Base-by-base conservation (phyloP, 352 stramenopile species). In the Globisporangium acanthophoron region DNA sequence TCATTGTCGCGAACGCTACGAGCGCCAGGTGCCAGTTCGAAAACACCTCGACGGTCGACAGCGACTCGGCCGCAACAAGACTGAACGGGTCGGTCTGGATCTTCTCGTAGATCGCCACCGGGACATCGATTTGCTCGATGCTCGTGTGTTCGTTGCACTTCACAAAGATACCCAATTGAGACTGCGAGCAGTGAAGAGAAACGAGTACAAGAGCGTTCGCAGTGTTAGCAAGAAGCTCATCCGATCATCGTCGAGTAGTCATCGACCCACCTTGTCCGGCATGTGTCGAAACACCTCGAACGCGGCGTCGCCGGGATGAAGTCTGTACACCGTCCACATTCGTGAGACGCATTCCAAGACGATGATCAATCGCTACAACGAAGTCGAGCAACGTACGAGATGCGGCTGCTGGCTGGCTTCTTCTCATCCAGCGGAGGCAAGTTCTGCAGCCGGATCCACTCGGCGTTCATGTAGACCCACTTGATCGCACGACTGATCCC, bases 281-380 rank as follows among this genome's bases (percentile, higher is more conserved):
- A 95, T 89, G 62, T 95, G 81, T 1, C 83, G 81, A 51, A 95
- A 95, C 45, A 95, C 84, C 63, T 91, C 73, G 54, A 93, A 95
- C 0, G 76, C 83, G 45, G 76, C 56, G 53, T 95, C 81, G 2
- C 71, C 72, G 43, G 69, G 55, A 31, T 60, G 61, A 37, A 95
- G 77, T 3, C 82, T 93, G 49, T 3, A 12, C 5, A 31, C 2
- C 2, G 4, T 31, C 15, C 29, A 31, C 35, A 18, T 18, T 15
- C 15, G 5, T 21, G 24, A 20, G 12, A 7, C 29, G 33, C 21
- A 51, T 31, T 9, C 11, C 16, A 12, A 51, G 21, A 21, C 21
- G 24, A 27, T 27, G 24, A 20, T 37, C 33, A 37, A 37, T 11
- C 33, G 9, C 33, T 5, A 37, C 33, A 37, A 27, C 24, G 24